phyloP scores from a whole-genome alignment of 768 basidiomycete genomes.

The Leccinum disarticulatum region DNA sequence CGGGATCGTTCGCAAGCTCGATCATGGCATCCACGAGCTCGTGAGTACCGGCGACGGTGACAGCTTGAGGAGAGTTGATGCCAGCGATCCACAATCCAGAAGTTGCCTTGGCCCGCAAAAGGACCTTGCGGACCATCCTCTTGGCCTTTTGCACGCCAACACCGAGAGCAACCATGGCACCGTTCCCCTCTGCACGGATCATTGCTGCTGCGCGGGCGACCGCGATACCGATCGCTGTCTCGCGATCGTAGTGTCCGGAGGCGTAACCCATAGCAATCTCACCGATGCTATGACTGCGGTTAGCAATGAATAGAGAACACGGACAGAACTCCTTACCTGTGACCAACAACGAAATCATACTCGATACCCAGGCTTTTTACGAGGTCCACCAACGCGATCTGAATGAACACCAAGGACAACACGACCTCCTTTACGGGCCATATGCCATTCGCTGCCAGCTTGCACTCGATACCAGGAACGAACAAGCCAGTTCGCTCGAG shows the following conservation, averaged over 20 bases:
- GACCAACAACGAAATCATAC: constrained; percentile 36
- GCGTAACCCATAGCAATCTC: constrained; percentile 40
- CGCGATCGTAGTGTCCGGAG: constrained; percentile 36
- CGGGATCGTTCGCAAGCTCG: constrained; percentile 27
- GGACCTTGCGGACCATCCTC: constrained; percentile 34
- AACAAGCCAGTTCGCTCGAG: constrained; percentile 36
- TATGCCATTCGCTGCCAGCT: constrained; percentile 22
- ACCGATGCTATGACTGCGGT: constrained; percentile 23
- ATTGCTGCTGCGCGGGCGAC: constrained; percentile 38
- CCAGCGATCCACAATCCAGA: constrained; percentile 36
- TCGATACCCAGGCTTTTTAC: constrained; percentile 32
- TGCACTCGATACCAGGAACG: constrained; percentile 25
- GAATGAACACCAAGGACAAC: constrained; percentile 33
- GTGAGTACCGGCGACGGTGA: constrained; percentile 34
- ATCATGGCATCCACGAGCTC: constrained; percentile 33
- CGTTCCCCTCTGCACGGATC: constrained; percentile 35
- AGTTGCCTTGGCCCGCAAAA: constrained; percentile 25
- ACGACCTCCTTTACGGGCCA: constrained; percentile 37
- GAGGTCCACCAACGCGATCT: constrained; percentile 35
- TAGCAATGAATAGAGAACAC: constrained; percentile 5
- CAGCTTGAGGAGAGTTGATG: constrained; percentile 38
- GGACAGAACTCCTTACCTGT: constrained; percentile 22
- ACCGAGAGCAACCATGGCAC: constrained; percentile 37
- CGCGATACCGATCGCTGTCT: constrained; percentile 36
- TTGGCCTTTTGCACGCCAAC: constrained; percentile 34